These are phyloP conservation scores for Pouteria glomerata DNA, from an alignment of 148 eudicot genomes.

Conservation along the genomic window DNA sequence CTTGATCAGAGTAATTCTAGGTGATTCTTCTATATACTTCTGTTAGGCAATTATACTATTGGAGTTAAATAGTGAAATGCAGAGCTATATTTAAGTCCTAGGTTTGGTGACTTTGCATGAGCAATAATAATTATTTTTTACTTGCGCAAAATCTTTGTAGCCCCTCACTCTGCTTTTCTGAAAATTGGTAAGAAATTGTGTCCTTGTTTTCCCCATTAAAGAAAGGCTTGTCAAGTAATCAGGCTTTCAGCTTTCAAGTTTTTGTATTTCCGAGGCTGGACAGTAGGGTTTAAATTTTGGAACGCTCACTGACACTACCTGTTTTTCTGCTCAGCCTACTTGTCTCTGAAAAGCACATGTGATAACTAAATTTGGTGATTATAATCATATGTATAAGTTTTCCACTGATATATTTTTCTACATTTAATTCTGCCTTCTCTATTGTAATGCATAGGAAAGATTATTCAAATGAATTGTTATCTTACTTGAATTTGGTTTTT, in stretches of 20 bases:
- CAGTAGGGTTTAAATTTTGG: neutral
- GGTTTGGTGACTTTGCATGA: neutral
- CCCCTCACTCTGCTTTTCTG: neutral
- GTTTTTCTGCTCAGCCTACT: neutral
- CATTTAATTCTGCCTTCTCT: neutral
- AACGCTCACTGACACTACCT: neutral
- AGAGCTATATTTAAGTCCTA: neutral
- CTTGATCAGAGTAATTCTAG: neutral
- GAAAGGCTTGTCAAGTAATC: neutral
- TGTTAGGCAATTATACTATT: neutral
- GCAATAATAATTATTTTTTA: neutral
- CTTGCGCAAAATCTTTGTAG: neutral
- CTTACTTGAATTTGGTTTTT: neutral
- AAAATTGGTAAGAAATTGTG: no score
- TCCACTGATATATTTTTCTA: neutral
- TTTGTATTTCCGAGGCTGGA: neutral
- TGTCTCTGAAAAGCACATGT: neutral
- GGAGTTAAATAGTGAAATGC: neutral
- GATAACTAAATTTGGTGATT: neutral
- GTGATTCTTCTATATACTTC: neutral
- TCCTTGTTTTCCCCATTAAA: neutral
- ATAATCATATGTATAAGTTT: neutral
- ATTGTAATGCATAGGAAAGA: neutral
- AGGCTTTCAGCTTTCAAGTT: neutral
- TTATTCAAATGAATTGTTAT: neutral